phyloP scores from a whole-genome alignment of 768 basidiomycete genomes.

The Leccinum variicolor region DNA sequence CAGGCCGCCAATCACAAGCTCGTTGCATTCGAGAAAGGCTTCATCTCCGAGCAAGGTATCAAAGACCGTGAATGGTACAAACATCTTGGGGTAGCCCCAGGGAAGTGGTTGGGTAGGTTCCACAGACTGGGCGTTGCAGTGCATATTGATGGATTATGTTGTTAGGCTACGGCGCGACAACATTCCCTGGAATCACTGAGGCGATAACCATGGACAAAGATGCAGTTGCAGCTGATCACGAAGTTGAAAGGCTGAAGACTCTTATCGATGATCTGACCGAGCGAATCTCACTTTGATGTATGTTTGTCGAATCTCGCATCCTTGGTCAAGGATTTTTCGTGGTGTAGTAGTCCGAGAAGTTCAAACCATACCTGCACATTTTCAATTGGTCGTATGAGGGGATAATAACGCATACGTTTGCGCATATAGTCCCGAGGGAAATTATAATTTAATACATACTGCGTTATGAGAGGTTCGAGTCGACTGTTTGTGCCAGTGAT shows the following conservation, averaged over 20 bases:
- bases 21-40: slow-evolving; percentile 71
- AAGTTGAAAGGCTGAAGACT: slow-evolving; percentile 55
- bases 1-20: slow-evolving; percentile 65
- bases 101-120: slow-evolving; percentile 73
- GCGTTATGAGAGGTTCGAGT: too few species aligned
- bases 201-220: slow-evolving; percentile 72
- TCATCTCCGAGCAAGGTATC: slow-evolving; percentile 78
- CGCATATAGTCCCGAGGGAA: too few species aligned
- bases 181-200: slow-evolving; percentile 79
- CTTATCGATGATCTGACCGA: slow-evolving; percentile 52
- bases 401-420: too few species aligned
- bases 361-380: too few species aligned
- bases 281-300: slow-evolving; percentile 17
- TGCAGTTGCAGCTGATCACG: slow-evolving; percentile 53
- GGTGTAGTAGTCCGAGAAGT: too few species aligned
- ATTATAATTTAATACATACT: too few species aligned
- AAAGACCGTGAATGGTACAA: slow-evolving; percentile 85
- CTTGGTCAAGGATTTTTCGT: background rate
- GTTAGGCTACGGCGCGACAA: slow-evolving; percentile 82
- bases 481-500: too few species aligned
- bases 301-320: background rate
- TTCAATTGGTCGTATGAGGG: too few species aligned
- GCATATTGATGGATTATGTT: slow-evolving; percentile 2
- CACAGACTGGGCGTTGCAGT: background rate
- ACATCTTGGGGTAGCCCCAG: slow-evolving; percentile 88